Conservation (phyloP, 73 alveolate genomes). For the Uronychia binucleata region DNA sequence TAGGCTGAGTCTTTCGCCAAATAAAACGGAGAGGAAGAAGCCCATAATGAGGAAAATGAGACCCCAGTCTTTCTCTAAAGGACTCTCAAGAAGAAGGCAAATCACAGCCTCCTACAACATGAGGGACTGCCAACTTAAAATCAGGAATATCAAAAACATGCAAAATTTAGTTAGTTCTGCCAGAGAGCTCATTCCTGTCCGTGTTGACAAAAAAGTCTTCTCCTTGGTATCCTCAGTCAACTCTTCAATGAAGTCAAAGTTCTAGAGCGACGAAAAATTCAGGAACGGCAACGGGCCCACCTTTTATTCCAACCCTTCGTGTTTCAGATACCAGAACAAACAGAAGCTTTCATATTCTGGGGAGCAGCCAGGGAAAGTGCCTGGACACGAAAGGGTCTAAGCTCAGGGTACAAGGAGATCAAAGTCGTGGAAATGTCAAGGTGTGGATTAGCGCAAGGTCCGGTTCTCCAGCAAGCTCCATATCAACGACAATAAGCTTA, state of each 20-base stretch:
- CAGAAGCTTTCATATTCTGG: background rate
- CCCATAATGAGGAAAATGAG: background rate
- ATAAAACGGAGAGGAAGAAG: background rate
- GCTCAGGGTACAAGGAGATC: background rate
- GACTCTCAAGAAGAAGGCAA: background rate
- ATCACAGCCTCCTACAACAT: background rate
- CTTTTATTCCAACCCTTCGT: background rate
- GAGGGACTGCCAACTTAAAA: background rate
- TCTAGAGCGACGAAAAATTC: background rate
- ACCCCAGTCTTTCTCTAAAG: background rate
- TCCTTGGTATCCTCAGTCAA: no score
- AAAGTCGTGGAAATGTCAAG: background rate
- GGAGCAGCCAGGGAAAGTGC: background rate
- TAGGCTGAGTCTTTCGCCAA: background rate
- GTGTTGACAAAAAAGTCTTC: no score
- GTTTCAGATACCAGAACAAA: background rate
- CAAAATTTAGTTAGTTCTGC: background rate
- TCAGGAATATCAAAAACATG: background rate
- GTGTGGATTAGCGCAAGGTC: background rate
- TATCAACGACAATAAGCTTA: conserved; percentile 34
- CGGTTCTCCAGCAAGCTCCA: background rate
- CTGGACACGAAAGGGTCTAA: background rate
- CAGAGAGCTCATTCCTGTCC: background rate
- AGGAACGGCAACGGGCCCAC: background rate
- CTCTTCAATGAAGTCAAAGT: no score